Conservation (phyloP, 352 stramenopile genomes). For the Pythium vanterpoolii region DNA sequence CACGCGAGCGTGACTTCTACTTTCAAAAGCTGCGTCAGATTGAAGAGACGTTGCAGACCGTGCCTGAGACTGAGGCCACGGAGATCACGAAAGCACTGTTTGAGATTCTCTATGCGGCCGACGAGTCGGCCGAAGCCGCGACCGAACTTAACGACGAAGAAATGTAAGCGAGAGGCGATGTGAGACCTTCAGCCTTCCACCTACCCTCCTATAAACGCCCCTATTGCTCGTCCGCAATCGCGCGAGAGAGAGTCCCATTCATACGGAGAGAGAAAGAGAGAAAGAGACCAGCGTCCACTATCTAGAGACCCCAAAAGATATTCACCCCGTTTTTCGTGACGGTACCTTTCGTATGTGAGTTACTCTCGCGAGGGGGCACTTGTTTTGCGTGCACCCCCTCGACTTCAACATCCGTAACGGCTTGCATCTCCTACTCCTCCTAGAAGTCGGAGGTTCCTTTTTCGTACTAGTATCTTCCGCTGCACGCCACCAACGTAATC, state of each 20-base stretch:
- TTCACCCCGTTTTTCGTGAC: too few relatives aligned
- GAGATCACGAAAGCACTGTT: slow-evolving; percentile 71
- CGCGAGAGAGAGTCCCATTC: not conserved
- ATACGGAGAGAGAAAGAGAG: not conserved
- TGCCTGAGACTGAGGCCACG: slow-evolving; percentile 52
- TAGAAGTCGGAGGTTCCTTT: not conserved
- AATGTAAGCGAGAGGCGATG: slow-evolving; percentile 15
- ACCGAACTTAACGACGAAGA: slow-evolving; percentile 36
- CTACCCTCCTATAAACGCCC: slow-evolving; percentile 1
- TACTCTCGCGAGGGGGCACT: slow-evolving; percentile 8
- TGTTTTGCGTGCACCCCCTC: too few relatives aligned
- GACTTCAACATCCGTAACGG: slow-evolving; percentile 25
- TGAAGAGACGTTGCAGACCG: slow-evolving; percentile 93
- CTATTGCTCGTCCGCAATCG: not conserved
- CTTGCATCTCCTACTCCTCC: not conserved
- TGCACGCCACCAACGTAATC: not conserved
- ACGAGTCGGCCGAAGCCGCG: slow-evolving; percentile 35
- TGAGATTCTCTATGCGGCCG: slow-evolving; percentile 83
- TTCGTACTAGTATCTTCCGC: too few relatives aligned
- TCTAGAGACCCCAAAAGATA: too few relatives aligned
- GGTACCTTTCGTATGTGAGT: slow-evolving; percentile 1
- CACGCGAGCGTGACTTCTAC: slow-evolving; percentile 98
- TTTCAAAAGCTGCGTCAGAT: slow-evolving; percentile 98
- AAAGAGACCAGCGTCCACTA: too few relatives aligned
- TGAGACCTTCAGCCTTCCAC: not conserved